phyloP scores from a whole-genome alignment of 164 flowering plant species.

The Piper longum region DNA sequence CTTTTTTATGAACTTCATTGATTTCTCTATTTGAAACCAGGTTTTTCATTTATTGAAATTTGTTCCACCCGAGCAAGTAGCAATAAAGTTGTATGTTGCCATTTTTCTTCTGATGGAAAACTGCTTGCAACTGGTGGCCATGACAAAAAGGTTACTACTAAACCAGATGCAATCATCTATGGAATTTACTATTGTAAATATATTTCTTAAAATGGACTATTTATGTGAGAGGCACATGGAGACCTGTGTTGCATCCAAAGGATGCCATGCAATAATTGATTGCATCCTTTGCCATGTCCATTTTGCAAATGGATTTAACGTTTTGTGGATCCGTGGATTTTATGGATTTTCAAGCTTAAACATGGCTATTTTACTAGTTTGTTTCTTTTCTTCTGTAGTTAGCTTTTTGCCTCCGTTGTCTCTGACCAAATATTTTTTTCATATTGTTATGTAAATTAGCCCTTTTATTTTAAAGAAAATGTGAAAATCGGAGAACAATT shows the following conservation, averaged over 20 bases:
- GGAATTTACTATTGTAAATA: no score
- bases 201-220: neutral
- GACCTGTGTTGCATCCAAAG: no score
- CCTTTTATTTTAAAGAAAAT: no score
- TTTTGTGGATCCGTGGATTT: neutral
- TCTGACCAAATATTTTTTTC: neutral
- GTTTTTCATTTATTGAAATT: conserved; percentile 66
- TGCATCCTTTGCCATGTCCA: neutral
- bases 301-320: neutral
- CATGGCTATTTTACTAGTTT: neutral
- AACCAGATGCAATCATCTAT: neutral
- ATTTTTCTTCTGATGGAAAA: conserved; percentile 95
- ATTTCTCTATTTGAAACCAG: conserved; percentile 13
- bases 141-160: conserved; percentile 47
- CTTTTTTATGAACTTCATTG: neutral
- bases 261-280: no score
- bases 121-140: conserved; percentile 94
- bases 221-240: no score
- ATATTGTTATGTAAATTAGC: no score
- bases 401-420: no score
- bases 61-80: conserved; percentile 54
- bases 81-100: conserved; percentile 77
- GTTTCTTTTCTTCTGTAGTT: no score
- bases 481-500: no score
- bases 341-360: neutral